Evolutionary conservation across 306 rosid species (phyloP), one percentile per base, ranked within the genome.

Genomic region (Astragalus glycyphyllos): DNA sequence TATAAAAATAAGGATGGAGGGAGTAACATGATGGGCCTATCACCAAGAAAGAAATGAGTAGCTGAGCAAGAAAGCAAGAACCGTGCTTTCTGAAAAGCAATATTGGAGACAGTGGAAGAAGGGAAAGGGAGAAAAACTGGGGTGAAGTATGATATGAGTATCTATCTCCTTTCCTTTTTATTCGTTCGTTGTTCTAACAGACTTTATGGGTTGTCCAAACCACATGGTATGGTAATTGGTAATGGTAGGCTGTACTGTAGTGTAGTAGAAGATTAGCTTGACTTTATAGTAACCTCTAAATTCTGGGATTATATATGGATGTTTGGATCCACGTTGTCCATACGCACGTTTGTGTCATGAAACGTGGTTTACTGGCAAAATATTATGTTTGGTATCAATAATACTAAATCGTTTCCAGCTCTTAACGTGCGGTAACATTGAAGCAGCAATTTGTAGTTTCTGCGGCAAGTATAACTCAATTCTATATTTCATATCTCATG

Each of bases 1-100:
- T 73, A 73, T 16, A 50, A 62, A 50, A 64, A 73, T 35, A 63
- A 73, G 23, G 34, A 9, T 12, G 31, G 31, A 26, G 31, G 17
- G 35, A 51, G 47, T 8, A 64, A 54, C 79, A 54, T 54, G 72
- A 66, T 54, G 68, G 60, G 49, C 8, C 50, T 11, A 57, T 53
- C 41, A 13, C 59, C 50, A 13, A 44, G 49, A 41, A 26, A 26
- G 31, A 47, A 55, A 65, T 65, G 79, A 65, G 73, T 31, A 65
- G 16, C 11, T 42, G 51, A 44, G 47, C 53, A 17, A 65, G 61
- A 29, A 17, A 65, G 61, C 42, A 29, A 5, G 35, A 72, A 54
- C 70, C 56, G 17, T 74, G 64, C 56, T 68, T 80, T 67, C 38
- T 35, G 45, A 66, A 73, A 73, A 69, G 72, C 32, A 73, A 73